phyloP scores from a whole-genome alignment of 2,329 filamentous ascomycete genomes.

The Talaromyces sp. region DNA sequence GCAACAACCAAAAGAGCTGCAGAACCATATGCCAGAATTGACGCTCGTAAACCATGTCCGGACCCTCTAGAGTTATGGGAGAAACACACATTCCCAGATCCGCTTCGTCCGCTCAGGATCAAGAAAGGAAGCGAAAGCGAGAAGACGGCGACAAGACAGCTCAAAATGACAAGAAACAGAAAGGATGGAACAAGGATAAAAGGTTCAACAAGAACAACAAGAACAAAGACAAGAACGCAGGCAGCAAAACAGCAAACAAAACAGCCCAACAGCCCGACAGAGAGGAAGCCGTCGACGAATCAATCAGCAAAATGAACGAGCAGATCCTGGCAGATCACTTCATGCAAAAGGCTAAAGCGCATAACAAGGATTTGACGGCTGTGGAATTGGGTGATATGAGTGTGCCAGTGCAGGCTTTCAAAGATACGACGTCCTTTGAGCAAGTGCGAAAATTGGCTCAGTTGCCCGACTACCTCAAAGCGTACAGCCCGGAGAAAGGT shows the following conservation, averaged over 20 bases:
- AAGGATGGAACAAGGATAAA: constrained; percentile 28
- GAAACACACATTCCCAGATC: constrained; percentile 21
- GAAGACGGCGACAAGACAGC: constrained; percentile 31
- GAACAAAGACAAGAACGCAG: constrained; percentile 24
- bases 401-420: constrained; percentile 70
- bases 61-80: constrained; percentile 21
- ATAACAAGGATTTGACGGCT: constrained; percentile 73
- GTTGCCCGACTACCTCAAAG: constrained; percentile 73
- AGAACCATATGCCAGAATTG: neutral
- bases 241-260: constrained; percentile 6
- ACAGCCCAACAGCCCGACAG: constrained; percentile 47
- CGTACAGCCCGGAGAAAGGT: constrained; percentile 51
- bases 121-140: constrained; percentile 42
- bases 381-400: constrained; percentile 81
- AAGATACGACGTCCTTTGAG: constrained; percentile 73
- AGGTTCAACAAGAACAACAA: constrained; percentile 25
- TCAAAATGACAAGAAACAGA: constrained; percentile 21
- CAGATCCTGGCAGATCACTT: constrained; percentile 81
- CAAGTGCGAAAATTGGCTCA: constrained; percentile 63
- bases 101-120: constrained; percentile 28
- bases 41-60: neutral
- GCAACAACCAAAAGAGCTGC: neutral
- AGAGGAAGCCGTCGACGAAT: constrained; percentile 71
- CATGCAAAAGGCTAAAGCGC: constrained; percentile 71
- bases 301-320: constrained; percentile 78